phyloP scores from a whole-genome alignment of 2,329 filamentous ascomycete genomes.

The Aspergillus sp. region DNA sequence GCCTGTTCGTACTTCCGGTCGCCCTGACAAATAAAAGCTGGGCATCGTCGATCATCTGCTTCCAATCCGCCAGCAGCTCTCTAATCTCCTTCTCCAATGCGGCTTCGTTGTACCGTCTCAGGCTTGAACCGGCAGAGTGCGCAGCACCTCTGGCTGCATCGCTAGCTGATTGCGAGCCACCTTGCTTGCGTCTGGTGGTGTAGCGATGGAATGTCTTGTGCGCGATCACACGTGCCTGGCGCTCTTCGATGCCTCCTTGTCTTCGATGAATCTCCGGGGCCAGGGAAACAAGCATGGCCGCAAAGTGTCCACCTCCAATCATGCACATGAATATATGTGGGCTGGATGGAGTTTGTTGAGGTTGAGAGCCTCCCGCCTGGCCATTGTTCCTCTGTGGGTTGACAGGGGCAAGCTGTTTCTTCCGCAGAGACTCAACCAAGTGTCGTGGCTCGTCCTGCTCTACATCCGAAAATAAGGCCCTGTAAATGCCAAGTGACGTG shows the following conservation, averaged over 20 bases:
- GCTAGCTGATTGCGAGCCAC: constrained; percentile 89
- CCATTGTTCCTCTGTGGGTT: constrained; percentile 37
- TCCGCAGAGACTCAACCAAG: constrained; percentile 66
- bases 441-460: constrained; percentile 66
- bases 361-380: constrained; percentile 24
- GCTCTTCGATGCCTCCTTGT: constrained; percentile 67
- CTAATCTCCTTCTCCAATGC: constrained; percentile 87
- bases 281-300: constrained; percentile 90
- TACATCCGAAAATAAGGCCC: constrained; percentile 69
- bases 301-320: constrained; percentile 97
- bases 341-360: constrained; percentile 50
- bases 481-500: constrained; percentile 80
- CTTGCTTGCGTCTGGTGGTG: constrained; percentile 92
- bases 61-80: constrained; percentile 78
- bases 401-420: constrained; percentile 72
- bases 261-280: constrained; percentile 74
- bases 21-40: constrained; percentile 87
- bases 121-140: constrained; percentile 84
- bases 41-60: constrained; percentile 74
- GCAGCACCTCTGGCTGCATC: constrained; percentile 92
- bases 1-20: constrained; percentile 79
- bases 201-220: constrained; percentile 99
- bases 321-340: constrained; percentile 96
- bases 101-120: constrained; percentile 91
- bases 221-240: constrained; percentile 82